Percentiles rank a stretch among this genome's conserved stretches.
Conservation (phyloP, 2,329 filamentous ascomycete species). For the Coniella vitis region DNA sequence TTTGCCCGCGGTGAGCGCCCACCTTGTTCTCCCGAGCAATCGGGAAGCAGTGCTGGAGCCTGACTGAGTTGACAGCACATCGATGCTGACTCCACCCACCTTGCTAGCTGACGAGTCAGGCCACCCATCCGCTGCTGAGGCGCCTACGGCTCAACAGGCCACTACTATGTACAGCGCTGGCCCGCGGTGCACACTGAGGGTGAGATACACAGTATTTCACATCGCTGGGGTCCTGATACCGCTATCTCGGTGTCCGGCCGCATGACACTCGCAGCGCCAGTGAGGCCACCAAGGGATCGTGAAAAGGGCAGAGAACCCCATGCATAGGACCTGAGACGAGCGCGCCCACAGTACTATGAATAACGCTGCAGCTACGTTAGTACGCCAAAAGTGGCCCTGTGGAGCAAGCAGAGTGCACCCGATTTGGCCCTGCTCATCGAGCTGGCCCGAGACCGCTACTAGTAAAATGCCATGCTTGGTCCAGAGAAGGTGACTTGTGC, state of each 20-base stretch:
- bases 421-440: background rate
- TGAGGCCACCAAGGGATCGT: background rate
- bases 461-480: background rate
- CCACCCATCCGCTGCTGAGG: background rate
- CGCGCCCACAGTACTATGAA: too few species aligned
- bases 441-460: constrained; percentile 2
- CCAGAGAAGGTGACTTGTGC: background rate
- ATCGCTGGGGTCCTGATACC: background rate
- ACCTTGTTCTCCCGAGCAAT: background rate
- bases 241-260: constrained; percentile 9
- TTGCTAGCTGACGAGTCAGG: constrained; percentile 2
- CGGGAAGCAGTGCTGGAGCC: constrained; percentile 1
- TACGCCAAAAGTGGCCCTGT: background rate
- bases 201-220: background rate
- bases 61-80: constrained; percentile 6
- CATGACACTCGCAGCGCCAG: background rate
- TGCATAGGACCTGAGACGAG: background rate
- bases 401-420: background rate
- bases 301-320: background rate
- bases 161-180: background rate
- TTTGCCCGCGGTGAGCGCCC: constrained; percentile 6
- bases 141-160: background rate
- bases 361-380: background rate
- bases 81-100: constrained; percentile 3
- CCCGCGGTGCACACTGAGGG: background rate